These are phyloP conservation scores for Lenzites betulinus DNA, from an alignment of 768 basidiomycete species.

Conservation along the genomic window DNA sequence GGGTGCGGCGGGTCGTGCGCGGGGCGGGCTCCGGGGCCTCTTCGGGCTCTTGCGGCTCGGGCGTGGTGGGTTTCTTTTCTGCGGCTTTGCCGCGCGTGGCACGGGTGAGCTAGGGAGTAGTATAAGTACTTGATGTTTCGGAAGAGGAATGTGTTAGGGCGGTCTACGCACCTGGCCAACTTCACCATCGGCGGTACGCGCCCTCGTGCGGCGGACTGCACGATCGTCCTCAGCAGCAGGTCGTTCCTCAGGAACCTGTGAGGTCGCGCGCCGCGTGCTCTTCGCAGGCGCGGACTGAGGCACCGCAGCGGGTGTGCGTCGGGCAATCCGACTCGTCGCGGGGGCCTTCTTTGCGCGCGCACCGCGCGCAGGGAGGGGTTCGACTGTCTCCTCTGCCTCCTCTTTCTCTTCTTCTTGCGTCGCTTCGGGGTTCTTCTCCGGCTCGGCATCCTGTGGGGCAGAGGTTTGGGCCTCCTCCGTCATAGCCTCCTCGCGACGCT, in stretches of 20 bases:
- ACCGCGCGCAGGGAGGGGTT: conserved; percentile 3
- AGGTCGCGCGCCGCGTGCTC: conserved; percentile 17
- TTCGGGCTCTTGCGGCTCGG: conserved; percentile 10
- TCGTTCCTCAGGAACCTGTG: conserved; percentile 14
- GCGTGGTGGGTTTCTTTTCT: not conserved
- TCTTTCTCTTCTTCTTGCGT: conserved; percentile 17
- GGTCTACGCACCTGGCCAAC: conserved; percentile 24
- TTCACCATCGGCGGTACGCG: conserved; percentile 23
- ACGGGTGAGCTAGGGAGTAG: not conserved
- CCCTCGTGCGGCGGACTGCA: conserved; percentile 22
- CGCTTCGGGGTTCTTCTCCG: not conserved
- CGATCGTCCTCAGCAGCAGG: conserved; percentile 13
- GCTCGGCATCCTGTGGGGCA: not conserved
- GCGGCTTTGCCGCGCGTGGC: conserved; percentile 2
- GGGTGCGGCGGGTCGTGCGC: conserved; percentile 28
- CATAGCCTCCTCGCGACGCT: not conserved
- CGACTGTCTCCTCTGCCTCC: conserved; percentile 8
- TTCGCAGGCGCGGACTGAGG: conserved; percentile 13
- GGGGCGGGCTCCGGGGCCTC: conserved; percentile 10
- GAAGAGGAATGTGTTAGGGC: not conserved
- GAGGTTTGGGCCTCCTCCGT: not conserved
- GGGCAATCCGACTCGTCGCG: not conserved
- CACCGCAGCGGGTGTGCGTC: conserved; percentile 16
- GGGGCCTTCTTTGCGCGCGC: conserved; percentile 5
- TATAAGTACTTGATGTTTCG: not conserved